phyloP scores from a whole-genome alignment of 805 yeast species.

The Lipomyces japonicus region DNA sequence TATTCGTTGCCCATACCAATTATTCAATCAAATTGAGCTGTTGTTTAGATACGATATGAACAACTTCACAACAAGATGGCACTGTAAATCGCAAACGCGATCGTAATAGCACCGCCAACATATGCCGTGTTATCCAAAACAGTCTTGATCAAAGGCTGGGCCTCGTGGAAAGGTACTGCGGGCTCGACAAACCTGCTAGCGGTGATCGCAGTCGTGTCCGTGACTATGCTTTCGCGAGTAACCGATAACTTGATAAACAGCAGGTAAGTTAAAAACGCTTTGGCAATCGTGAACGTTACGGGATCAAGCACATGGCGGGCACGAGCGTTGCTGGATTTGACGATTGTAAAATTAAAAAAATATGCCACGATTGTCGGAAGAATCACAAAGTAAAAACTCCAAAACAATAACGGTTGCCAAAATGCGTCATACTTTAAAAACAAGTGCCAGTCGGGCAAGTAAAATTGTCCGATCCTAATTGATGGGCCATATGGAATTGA shows the following conservation, averaged over 20 bases:
- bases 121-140: constrained; percentile 19
- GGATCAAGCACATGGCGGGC: constrained; percentile 28
- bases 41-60: too few species aligned
- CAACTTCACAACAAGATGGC: constrained; percentile 15
- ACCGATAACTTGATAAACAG: constrained; percentile 40
- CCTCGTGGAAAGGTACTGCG: constrained; percentile 44
- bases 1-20: too few species aligned
- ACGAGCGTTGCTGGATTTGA: constrained; percentile 11
- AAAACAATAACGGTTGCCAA: constrained; percentile 34
- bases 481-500: constrained; percentile 4
- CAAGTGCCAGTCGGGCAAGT: constrained; percentile 21
- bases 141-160: constrained; percentile 35
- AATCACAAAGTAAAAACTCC: constrained; percentile 29
- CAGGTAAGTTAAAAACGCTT: constrained; percentile 39
- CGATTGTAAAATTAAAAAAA: constrained; percentile 37
- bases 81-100: constrained; percentile 15
- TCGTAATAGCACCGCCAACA: constrained; percentile 14
- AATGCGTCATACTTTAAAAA: constrained; percentile 17
- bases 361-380: constrained; percentile 35
- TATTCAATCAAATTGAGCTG: too few species aligned
- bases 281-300: constrained; percentile 21
- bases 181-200: constrained; percentile 10
- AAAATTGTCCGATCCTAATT: not conserved
- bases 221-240: constrained; percentile 7
- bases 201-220: constrained; percentile 8